Conservation (phyloP, 2,329 filamentous ascomycete species). For the Alternaria sp. region DNA sequence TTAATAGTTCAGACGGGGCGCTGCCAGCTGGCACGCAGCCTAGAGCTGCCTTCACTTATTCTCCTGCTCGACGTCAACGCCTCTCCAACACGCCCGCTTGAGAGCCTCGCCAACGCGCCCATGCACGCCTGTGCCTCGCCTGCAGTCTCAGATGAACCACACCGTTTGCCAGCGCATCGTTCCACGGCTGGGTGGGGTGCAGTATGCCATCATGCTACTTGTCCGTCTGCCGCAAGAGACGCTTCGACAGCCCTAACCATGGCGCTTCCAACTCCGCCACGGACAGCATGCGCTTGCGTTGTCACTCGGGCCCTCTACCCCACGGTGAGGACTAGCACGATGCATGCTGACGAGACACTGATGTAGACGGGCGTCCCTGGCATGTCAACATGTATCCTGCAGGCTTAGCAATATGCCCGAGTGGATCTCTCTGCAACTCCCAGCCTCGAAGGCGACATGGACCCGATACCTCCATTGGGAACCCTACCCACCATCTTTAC, state of each 20-base stretch:
- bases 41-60: slow-evolving; percentile 28
- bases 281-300: slow-evolving; percentile 25
- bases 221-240: slow-evolving; percentile 11
- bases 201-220: slow-evolving; percentile 16
- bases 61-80: slow-evolving; percentile 24
- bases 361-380: slow-evolving; percentile 14
- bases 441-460: slow-evolving; percentile 10
- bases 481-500: not conserved
- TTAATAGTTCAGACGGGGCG: slow-evolving; percentile 36
- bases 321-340: slow-evolving; percentile 23
- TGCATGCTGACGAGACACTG: slow-evolving; percentile 27
- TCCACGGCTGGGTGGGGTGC: slow-evolving; percentile 22
- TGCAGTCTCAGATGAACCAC: slow-evolving; percentile 24
- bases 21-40: slow-evolving; percentile 48
- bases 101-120: slow-evolving; percentile 22
- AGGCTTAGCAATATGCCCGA: slow-evolving; percentile 10
- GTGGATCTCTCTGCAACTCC: slow-evolving; percentile 18
- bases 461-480: slow-evolving; percentile 2
- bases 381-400: slow-evolving; percentile 13
- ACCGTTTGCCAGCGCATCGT: slow-evolving; percentile 34
- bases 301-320: slow-evolving; percentile 20
- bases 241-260: slow-evolving; percentile 15
- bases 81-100: slow-evolving; percentile 22
- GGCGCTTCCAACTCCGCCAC: slow-evolving; percentile 27
- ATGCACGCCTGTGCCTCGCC: slow-evolving; percentile 32